Evolutionary conservation across 495 filamentous ascomycete species (phyloP).

Genomic region (Thozetella sp.): DNA sequence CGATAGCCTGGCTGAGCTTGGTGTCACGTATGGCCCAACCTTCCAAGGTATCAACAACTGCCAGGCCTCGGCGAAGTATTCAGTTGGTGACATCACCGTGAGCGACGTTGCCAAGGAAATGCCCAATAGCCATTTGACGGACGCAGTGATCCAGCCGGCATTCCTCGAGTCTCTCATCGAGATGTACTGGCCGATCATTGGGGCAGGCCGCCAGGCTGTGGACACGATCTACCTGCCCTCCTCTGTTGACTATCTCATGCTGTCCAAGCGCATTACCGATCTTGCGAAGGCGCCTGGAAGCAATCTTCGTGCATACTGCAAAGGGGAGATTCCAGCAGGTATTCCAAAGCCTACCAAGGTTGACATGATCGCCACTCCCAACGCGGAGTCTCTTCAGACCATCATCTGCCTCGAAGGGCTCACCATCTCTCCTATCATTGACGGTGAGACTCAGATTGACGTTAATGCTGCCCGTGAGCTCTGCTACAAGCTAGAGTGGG

Average conservation of each 20-base stretch:
- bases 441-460: conserved; percentile 27
- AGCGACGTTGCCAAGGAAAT: conserved; percentile 55
- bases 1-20: conserved; percentile 35
- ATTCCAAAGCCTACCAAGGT: conserved; percentile 35
- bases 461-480: conserved; percentile 31
- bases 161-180: conserved; percentile 55
- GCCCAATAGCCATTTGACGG: conserved; percentile 47
- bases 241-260: conserved; percentile 33
- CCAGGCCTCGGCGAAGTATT: conserved; percentile 33
- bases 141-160: conserved; percentile 50
- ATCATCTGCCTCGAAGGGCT: conserved; percentile 39
- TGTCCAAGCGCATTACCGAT: conserved; percentile 28
- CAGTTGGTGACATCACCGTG: conserved; percentile 41
- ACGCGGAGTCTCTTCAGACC: conserved; percentile 26
- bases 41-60: conserved; percentile 44
- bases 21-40: conserved; percentile 43
- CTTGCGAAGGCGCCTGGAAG: conserved; percentile 26
- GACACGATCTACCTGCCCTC: conserved; percentile 45
- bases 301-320: conserved; percentile 33
- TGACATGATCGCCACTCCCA: conserved; percentile 28
- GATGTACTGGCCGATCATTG: conserved; percentile 42
- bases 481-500: conserved; percentile 56
- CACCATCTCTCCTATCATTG: conserved; percentile 38
- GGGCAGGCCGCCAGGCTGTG: conserved; percentile 27
- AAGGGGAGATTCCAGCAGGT: conserved; percentile 24